A percentile compares a stretch with the other conserved stretches of the same genome.
Conservation (phyloP, 208 protist genomes). For the Crithidia mellificae region DNA sequence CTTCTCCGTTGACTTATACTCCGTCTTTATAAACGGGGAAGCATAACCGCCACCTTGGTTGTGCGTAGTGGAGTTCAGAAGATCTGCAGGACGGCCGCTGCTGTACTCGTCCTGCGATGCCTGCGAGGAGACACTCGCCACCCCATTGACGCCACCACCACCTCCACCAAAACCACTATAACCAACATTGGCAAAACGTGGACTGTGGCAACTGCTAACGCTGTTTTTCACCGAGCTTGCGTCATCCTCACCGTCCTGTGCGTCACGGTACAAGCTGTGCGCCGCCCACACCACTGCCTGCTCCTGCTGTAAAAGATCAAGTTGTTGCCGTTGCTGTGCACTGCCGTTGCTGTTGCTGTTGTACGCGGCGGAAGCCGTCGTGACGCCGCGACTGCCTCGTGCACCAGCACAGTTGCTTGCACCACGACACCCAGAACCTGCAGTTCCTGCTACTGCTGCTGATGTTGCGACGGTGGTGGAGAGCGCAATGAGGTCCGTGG, state of each 20-base stretch:
- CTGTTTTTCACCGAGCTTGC: neutral
- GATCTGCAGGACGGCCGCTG: too few species aligned
- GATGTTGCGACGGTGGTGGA: too few species aligned
- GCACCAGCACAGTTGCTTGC: constrained; percentile 5
- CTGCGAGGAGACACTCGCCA: too few species aligned
- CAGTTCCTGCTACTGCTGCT: too few species aligned
- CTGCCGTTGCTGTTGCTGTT: too few species aligned
- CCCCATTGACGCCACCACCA: too few species aligned
- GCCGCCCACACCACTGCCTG: constrained; percentile 24
- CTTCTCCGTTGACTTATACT: constrained; percentile 64
- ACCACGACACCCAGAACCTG: too few species aligned
- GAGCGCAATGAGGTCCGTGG: constrained; percentile 70
- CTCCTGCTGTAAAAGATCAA: neutral
- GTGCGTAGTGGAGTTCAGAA: too few species aligned
- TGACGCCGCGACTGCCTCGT: constrained; percentile 15
- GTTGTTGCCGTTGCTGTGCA: neutral
- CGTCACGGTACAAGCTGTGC: constrained; percentile 16
- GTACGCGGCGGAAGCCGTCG: neutral
- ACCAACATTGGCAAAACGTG: neutral
- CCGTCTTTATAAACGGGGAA: constrained; percentile 18
- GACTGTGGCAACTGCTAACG: neutral
- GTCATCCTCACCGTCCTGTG: constrained; percentile 6
- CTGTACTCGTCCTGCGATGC: neutral
- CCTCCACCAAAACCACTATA: too few species aligned
- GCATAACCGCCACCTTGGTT: too few species aligned